Conservation (phyloP, 164 flowering plant species). For the Cinnamomum chago region DNA sequence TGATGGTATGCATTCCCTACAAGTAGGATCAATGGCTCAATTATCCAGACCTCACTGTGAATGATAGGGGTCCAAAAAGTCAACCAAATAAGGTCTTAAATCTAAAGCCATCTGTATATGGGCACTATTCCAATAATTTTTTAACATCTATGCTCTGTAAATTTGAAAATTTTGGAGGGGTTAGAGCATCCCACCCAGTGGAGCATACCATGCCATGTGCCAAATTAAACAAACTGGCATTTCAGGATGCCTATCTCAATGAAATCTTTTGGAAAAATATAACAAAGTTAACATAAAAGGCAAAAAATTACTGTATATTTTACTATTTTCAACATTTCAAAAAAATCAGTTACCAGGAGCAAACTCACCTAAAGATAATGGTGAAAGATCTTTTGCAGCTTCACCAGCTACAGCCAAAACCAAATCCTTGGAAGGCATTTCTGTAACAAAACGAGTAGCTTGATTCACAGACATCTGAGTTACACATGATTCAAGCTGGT, state of each 20-base stretch:
- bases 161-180: too few species aligned
- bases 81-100: too few species aligned
- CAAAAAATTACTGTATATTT: too few species aligned
- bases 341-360: not conserved
- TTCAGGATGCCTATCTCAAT: not conserved
- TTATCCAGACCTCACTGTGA: not conserved
- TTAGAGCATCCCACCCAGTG: not conserved
- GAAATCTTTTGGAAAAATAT: too few species aligned
- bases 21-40: not conserved
- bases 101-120: not conserved
- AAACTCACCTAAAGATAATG: conserved; percentile 52
- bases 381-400: conserved; percentile 27
- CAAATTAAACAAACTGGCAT: not conserved
- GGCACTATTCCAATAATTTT: not conserved
- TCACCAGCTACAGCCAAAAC: conserved; percentile 65
- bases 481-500: conserved; percentile 65
- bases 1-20: not conserved
- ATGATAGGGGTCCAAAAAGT: not conserved
- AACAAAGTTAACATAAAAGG: not conserved
- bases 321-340: not conserved
- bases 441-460: conserved; percentile 43
- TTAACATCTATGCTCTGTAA: too few species aligned
- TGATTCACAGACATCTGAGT: conserved; percentile 69
- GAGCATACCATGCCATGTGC: not conserved
- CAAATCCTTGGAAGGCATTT: conserved; percentile 43